These are phyloP conservation scores for Colletotrichum spinosum DNA, from an alignment of 2,329 filamentous ascomycete species.

Conservation along the genomic window DNA sequence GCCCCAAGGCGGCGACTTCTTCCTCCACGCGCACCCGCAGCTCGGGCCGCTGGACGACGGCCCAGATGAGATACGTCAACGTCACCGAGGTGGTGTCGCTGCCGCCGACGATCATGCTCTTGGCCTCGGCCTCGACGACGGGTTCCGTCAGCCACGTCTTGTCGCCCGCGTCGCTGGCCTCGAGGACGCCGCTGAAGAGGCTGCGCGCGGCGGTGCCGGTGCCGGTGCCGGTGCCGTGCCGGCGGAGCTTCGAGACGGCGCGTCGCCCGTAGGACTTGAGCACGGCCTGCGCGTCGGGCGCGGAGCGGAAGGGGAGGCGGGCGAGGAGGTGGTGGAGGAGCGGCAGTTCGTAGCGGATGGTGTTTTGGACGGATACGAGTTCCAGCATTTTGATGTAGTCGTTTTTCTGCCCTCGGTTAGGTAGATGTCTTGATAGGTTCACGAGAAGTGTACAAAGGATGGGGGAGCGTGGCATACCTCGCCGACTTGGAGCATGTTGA, in stretches of 20 bases:
- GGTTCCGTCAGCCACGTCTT: conserved; percentile 18
- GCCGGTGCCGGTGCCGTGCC: neutral
- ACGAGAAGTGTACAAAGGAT: neutral
- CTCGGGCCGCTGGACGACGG: conserved; percentile 45
- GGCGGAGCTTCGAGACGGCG: conserved; percentile 10
- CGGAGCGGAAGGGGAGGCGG: neutral
- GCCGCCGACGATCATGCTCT: conserved; percentile 61
- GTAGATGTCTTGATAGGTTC: neutral
- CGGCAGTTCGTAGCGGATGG: conserved; percentile 16
- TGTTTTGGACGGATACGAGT: conserved; percentile 20
- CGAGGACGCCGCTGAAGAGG: conserved; percentile 15
- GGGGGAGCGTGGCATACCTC: neutral
- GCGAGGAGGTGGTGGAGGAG: conserved; percentile 9
- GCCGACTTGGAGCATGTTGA: conserved; percentile 58
- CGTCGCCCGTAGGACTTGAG: conserved; percentile 10
- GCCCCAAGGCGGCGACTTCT: conserved; percentile 45
- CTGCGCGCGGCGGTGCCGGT: neutral
- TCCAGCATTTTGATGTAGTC: conserved; percentile 25
- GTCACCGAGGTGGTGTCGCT: conserved; percentile 64
- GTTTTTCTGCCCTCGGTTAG: conserved; percentile 1
- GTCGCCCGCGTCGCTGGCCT: neutral
- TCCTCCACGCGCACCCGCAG: conserved; percentile 47
- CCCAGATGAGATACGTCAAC: conserved; percentile 61
- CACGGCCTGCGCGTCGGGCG: conserved; percentile 7
- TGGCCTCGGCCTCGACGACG: conserved; percentile 54